These are phyloP conservation scores for Auricularia sp. DNA, from an alignment of 768 basidiomycete species.

Conservation along the genomic window DNA sequence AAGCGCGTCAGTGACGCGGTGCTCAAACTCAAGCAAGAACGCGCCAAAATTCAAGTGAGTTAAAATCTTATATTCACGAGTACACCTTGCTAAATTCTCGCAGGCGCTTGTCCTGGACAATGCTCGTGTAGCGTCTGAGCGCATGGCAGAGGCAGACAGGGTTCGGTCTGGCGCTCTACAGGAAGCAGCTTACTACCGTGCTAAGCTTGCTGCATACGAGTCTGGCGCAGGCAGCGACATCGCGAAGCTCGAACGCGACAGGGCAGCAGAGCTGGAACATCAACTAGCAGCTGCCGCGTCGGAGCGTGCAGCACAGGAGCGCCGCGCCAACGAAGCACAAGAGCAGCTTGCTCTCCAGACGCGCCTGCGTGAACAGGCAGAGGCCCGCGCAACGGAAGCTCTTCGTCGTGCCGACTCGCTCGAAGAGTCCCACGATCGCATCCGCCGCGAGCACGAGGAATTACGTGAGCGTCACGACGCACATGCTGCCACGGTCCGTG, in stretches of 20 bases:
- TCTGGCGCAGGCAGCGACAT: conserved; percentile 52
- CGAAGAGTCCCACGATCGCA: conserved; percentile 56
- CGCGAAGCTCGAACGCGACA: conserved; percentile 66
- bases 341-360: conserved; percentile 70
- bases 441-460: conserved; percentile 53
- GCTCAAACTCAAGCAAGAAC: conserved; percentile 78
- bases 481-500: conserved; percentile 58
- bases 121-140: conserved; percentile 65
- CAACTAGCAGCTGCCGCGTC: conserved; percentile 51
- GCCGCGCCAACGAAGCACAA: conserved; percentile 57
- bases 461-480: conserved; percentile 53
- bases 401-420: conserved; percentile 63
- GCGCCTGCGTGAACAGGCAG: conserved; percentile 68
- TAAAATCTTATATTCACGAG: conserved; percentile 3
- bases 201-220: conserved; percentile 86
- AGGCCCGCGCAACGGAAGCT: conserved; percentile 66
- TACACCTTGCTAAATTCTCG: background rate
- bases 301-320: conserved; percentile 56
- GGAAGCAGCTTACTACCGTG: conserved; percentile 92
- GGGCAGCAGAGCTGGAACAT: conserved; percentile 61
- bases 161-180: conserved; percentile 69
- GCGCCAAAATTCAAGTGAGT: conserved; percentile 74
- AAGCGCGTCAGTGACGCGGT: conserved; percentile 57
- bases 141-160: conserved; percentile 69
- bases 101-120: conserved; percentile 69